Conservation (phyloP, 495 filamentous ascomycete species). For the Aspergillus incahuasiensis region DNA sequence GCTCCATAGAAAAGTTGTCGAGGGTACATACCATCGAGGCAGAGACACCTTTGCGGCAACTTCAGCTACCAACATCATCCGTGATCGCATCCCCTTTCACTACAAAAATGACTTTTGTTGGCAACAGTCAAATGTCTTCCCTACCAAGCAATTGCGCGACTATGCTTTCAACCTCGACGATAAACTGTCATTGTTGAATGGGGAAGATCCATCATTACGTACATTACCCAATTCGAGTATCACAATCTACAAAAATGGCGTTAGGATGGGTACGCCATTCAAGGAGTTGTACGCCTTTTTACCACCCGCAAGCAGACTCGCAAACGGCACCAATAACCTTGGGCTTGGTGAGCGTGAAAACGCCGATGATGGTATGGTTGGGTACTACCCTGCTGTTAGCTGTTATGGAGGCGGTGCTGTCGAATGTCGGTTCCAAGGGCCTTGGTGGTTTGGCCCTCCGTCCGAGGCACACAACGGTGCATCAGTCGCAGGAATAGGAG, state of each 20-base stretch:
- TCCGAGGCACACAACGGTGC: conserved; percentile 29
- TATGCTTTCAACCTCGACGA: conserved; percentile 48
- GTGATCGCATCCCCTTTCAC: conserved; percentile 88
- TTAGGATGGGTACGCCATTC: conserved; percentile 80
- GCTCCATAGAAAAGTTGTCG: conserved; percentile 82
- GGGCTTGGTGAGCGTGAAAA: conserved; percentile 71
- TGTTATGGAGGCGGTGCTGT: conserved; percentile 88
- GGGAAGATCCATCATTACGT: conserved; percentile 64
- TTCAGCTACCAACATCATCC: conserved; percentile 68
- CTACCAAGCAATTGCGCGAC: conserved; percentile 84
- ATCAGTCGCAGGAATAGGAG: conserved; percentile 57
- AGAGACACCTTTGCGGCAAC: conserved; percentile 21
- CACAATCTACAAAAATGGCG: conserved; percentile 87
- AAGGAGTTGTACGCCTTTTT: conserved; percentile 87
- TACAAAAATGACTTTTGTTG: conserved; percentile 92
- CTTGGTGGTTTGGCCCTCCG: conserved; percentile 84
- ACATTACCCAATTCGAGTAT: conserved; percentile 84
- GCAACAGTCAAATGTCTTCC: conserved; percentile 87
- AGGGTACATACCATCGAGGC: conserved; percentile 80
- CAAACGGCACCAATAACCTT: conserved; percentile 54
- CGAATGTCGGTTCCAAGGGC: conserved; percentile 83
- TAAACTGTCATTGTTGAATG: conserved; percentile 52
- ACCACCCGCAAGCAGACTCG: conserved; percentile 74
- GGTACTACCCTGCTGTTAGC: conserved; percentile 91
- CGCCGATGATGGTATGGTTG: conserved; percentile 88